Evolutionary conservation across 2,329 filamentous ascomycete species (phyloP).

Genomic region (Penicillium sclerotigenum): DNA sequence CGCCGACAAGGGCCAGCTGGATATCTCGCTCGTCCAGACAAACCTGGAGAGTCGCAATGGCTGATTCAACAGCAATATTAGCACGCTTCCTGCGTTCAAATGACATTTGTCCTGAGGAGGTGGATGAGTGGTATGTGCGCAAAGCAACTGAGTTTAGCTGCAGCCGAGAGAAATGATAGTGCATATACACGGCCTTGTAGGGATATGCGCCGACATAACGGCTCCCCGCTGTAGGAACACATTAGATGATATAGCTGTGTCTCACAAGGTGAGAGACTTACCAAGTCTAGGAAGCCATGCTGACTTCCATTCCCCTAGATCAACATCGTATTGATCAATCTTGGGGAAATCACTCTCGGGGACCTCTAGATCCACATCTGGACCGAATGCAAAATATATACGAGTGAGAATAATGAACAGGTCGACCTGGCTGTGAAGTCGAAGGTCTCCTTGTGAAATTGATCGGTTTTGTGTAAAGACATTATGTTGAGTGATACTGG

Average conservation of each 20-base stretch:
- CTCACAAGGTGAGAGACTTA: conserved; percentile 13
- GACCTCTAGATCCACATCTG: conserved; percentile 43
- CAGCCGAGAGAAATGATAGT: conserved; percentile 52
- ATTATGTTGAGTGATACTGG: conserved; percentile 38
- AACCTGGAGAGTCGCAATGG: conserved; percentile 42
- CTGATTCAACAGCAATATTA: conserved; percentile 44
- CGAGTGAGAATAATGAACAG: conserved; percentile 46
- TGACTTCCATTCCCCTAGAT: conserved; percentile 39
- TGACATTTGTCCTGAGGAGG: conserved; percentile 41
- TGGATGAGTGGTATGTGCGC: conserved; percentile 44
- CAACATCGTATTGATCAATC: conserved; percentile 41
- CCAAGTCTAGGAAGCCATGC: conserved; percentile 38
- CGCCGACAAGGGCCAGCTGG: conserved; percentile 42
- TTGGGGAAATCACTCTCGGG: conserved; percentile 40
- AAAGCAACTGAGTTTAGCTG: conserved; percentile 52
- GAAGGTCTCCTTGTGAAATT: conserved; percentile 35
- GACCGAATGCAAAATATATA: conserved; percentile 45
- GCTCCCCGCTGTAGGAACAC: conserved; percentile 39
- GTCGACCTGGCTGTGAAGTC: conserved; percentile 44
- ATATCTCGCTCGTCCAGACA: conserved; percentile 46
- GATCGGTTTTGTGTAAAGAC: conserved; percentile 32
- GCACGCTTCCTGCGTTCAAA: conserved; percentile 45
- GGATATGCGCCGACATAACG: conserved; percentile 50
- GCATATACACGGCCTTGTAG: conserved; percentile 49
- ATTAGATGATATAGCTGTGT: background rate